Percentiles rank a stretch among this genome's conserved stretches.
These are phyloP conservation scores for Cladophialophora chaetospira DNA, from an alignment of 2,329 filamentous ascomycete genomes.

Conservation along the genomic window DNA sequence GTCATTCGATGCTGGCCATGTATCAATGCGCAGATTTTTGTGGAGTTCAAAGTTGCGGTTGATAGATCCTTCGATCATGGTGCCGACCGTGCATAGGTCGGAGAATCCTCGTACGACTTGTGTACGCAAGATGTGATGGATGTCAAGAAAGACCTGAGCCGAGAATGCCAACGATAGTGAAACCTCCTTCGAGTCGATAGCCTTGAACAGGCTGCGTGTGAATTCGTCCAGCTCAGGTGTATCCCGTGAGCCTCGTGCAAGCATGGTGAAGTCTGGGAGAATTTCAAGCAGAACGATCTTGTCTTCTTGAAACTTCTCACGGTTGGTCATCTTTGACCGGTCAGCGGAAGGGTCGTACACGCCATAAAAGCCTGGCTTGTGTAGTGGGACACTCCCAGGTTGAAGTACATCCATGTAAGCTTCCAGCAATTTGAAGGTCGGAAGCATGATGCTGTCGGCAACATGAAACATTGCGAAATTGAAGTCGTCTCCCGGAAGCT, in stretches of 20 bases:
- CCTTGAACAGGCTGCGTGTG: conserved; percentile 39
- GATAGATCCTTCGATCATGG: conserved; percentile 34
- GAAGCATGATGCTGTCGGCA: background rate
- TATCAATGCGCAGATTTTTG: conserved; percentile 35
- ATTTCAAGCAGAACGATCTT: background rate
- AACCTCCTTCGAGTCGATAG: conserved; percentile 37
- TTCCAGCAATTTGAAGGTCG: too few relatives aligned
- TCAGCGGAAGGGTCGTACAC: background rate
- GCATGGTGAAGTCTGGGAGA: background rate
- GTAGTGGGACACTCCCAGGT: background rate
- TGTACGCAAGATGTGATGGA: conserved; percentile 40
- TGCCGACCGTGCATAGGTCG: conserved; percentile 20
- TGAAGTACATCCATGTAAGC: background rate
- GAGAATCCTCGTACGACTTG: conserved; percentile 17
- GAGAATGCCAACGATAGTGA: conserved; percentile 46
- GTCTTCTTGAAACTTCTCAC: background rate
- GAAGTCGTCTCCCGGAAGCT: background rate
- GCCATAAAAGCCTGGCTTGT: background rate
- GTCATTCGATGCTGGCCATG: conserved; percentile 39
- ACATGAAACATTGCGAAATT: background rate
- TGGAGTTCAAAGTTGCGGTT: conserved; percentile 38
- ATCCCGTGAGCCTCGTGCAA: background rate
- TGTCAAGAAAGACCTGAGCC: conserved; percentile 47
- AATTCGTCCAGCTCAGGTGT: conserved; percentile 40
- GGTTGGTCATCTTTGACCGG: background rate